Evolutionary conservation across 495 filamentous ascomycete species (phyloP).

Genomic region (Trichoderma orchidacearum): DNA sequence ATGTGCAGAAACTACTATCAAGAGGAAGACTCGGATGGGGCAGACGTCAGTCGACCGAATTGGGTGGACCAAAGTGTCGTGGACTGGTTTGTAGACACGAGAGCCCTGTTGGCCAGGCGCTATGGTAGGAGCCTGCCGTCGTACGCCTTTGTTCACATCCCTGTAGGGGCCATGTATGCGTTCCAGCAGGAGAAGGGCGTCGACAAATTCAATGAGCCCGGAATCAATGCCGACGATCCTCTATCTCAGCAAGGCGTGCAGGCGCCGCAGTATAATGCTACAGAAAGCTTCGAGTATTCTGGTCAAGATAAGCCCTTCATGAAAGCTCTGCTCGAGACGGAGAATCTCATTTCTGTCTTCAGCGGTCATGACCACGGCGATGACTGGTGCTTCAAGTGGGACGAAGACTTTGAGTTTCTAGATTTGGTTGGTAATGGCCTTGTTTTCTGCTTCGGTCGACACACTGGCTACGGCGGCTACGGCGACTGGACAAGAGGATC

Average conservation of each 20-base stretch:
- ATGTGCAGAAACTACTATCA: slow-evolving; percentile 30
- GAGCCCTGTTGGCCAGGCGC: slow-evolving; percentile 23
- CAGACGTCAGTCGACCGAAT: slow-evolving; percentile 13
- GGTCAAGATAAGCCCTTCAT: slow-evolving; percentile 50
- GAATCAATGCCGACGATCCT: slow-evolving; percentile 49
- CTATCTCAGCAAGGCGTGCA: slow-evolving; percentile 40
- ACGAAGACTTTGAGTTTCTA: slow-evolving; percentile 8
- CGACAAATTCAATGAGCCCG: slow-evolving; percentile 43
- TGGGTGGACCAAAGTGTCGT: slow-evolving; percentile 38
- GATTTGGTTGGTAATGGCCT: slow-evolving; percentile 18
- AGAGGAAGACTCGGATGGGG: slow-evolving; percentile 13
- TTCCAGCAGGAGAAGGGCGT: slow-evolving; percentile 32
- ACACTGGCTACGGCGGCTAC: slow-evolving; percentile 61
- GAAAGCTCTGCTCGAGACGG: slow-evolving; percentile 40
- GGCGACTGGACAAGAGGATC: slow-evolving; percentile 47
- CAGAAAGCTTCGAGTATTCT: not conserved
- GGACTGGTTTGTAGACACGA: slow-evolving; percentile 43
- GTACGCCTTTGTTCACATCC: slow-evolving; percentile 63
- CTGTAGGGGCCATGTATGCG: slow-evolving; percentile 10
- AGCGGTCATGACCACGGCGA: slow-evolving; percentile 61
- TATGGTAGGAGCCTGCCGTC: slow-evolving; percentile 40
- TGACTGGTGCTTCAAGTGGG: slow-evolving; percentile 46
- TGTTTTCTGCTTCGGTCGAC: slow-evolving; percentile 52
- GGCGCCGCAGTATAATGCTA: slow-evolving; percentile 8
- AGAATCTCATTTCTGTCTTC: slow-evolving; percentile 47